Conservation (phyloP, 177 flowering plant species). For the Telopea speciosissima region DNA sequence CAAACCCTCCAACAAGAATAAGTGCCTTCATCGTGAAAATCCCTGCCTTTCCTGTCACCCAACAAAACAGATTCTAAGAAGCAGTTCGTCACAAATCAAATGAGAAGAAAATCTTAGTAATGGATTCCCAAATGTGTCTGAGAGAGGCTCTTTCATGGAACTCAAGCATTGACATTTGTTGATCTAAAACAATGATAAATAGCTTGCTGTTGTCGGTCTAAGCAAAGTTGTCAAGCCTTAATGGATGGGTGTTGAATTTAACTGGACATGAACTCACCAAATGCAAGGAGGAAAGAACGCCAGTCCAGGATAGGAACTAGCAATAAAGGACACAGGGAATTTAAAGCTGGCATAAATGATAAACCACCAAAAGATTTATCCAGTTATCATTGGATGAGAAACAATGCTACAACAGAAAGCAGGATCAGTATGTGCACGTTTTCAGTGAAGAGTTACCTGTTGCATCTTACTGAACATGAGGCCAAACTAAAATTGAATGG, state of each 20-base stretch:
- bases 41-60: slow-evolving; percentile 25
- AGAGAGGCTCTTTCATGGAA: slow-evolving; percentile 5
- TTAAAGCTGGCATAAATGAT: slow-evolving; percentile 5
- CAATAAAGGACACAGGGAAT: slow-evolving; percentile 2
- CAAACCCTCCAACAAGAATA: slow-evolving; percentile 98
- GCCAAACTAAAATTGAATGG: neutral
- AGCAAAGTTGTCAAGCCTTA: slow-evolving; percentile 7
- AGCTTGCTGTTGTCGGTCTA: neutral
- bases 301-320: slow-evolving; percentile 7
- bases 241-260: slow-evolving; percentile 17
- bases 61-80: slow-evolving; percentile 13
- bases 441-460: slow-evolving; percentile 1
- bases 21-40: slow-evolving; percentile 85
- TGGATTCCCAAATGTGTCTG: slow-evolving; percentile 1
- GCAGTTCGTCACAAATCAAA: slow-evolving; percentile 2
- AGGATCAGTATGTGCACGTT: slow-evolving; percentile 9
- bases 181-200: slow-evolving; percentile 8
- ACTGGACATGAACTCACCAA: slow-evolving; percentile 19
- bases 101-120: neutral
- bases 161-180: slow-evolving; percentile 15
- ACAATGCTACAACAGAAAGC: slow-evolving; percentile 7
- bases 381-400: slow-evolving; percentile 13
- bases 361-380: slow-evolving; percentile 15
- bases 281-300: slow-evolving; percentile 14
- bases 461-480: neutral